phyloP scores from a whole-genome alignment of 352 stramenopile genomes.

The Thalassiosira hispida region DNA sequence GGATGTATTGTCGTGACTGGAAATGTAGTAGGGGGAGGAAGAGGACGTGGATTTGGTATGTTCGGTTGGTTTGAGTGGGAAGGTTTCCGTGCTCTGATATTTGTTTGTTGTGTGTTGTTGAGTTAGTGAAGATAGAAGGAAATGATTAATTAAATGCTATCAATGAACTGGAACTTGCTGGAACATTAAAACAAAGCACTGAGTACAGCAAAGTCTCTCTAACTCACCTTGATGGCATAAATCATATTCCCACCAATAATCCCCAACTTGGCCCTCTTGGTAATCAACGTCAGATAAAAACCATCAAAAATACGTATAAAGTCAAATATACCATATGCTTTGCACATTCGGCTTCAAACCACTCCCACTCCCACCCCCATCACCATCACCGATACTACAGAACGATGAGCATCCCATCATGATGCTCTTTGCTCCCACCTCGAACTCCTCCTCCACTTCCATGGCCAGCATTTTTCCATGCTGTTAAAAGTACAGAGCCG shows the following conservation, averaged over 20 bases:
- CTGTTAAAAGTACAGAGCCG: background rate
- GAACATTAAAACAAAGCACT: background rate
- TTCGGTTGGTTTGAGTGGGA: conserved; percentile 82
- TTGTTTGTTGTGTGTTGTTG: background rate
- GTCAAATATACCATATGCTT: conserved; percentile 95
- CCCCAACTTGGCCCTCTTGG: conserved; percentile 94
- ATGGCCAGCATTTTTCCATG: too few species aligned
- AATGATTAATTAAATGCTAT: background rate
- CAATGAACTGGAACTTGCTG: background rate
- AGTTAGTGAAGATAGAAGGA: background rate
- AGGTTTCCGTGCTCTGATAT: conserved; percentile 73
- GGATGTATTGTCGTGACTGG: too few species aligned
- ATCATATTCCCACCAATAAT: conserved; percentile 95
- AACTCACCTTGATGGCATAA: conserved; percentile 95
- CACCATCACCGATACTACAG: background rate
- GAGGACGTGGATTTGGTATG: conserved; percentile 32
- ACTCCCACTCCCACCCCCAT: background rate
- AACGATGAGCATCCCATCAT: too few species aligned
- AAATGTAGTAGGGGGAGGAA: conserved; percentile 51
- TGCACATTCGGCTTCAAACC: conserved; percentile 84
- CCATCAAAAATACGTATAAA: conserved; percentile 97
- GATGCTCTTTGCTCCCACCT: too few species aligned
- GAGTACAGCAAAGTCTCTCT: background rate
- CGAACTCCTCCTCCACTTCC: too few species aligned
- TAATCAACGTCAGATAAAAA: conserved; percentile 99